Evolutionary conservation across 192 early-diverging fungal genomes (phyloP), one percentile per base, ranked within the genome.

Genomic region (Irineochytrium annulatum): DNA sequence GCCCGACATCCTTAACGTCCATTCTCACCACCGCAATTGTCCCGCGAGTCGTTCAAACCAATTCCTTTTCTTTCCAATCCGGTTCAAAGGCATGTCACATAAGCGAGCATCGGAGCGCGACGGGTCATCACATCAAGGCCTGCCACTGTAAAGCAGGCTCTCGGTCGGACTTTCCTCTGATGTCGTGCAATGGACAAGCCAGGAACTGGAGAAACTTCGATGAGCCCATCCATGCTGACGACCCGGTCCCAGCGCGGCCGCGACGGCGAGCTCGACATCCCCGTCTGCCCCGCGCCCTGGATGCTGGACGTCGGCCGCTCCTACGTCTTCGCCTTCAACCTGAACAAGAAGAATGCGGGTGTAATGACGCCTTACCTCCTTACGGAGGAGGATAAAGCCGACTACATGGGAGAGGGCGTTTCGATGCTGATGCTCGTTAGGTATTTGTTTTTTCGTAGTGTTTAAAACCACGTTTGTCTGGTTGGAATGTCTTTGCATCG

Each of bases 201-300:
- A n/a, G n/a, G n/a, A n/a, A n/a, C n/a, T n/a, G n/a, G n/a, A n/a
- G n/a, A n/a, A n/a, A n/a, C n/a, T n/a, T n/a, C n/a, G n/a, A n/a
- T n/a, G n/a, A n/a, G n/a, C n/a, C n/a, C n/a, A n/a, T n/a, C n/a
- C n/a, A n/a, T n/a, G n/a, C 37, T 41, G 11, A 41, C 37, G n/a
- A 8, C 11, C 11, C 11, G 8, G 11, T 49, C 46, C 13, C 11
- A 49, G 24, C 46, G 46, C 13, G 46, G 46, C 46, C 8, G 5
- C 46, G 46, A 49, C 46, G 46, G 46, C 24, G 6, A 20, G 13
- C 41, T 5, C 34, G 34, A 34, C 26, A 45, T 41, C 57, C 35
- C 14, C 16, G 34, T 22, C 27, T 41, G 43, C 3, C 43, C 44
- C 3, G 58, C 58, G 2, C 58, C 58, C 19, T 60, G 58, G 58